Base-by-base conservation (phyloP, 768 basidiomycete genomes). In the Russula virescens region DNA sequence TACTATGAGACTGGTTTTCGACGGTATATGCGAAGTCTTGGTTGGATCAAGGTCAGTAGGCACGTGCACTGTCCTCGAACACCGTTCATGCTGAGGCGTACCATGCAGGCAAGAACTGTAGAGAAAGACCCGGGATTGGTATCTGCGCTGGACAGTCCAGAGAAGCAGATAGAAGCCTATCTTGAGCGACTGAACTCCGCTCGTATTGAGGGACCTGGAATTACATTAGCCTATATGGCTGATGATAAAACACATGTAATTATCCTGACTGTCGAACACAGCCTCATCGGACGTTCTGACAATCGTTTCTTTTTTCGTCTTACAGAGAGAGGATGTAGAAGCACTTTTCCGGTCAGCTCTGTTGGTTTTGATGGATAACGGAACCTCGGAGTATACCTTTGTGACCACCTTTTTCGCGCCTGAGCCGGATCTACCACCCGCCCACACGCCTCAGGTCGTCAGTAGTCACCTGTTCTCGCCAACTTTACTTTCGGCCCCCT, bases 1-100 rank as follows among this genome's bases (percentile, higher is more conserved):
- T 99, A 97, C 72, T 98, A 94, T 63, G 97, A 99, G 75, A 98
- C 97, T 23, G 92, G 89, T 0, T 95, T 98, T 72, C 79, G 97
- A 64, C 78, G 97, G 47, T 99, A 98, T 72, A 81, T 86, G 25
- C 80, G 97, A 49, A 88, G 87, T 70, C 77, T 99, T 51, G 83
- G 85, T 40, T 84, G 80, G 74, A 80, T 98, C 55, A 91, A 89
- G 80, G 89, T 89, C 48, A 53, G 76, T 47, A 19, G 26, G 45
- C 28, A 48, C n/a, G 18, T 28, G 28, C 58, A 2, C 47, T 23
- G 6, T 23, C 5, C 5, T 7, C 34, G 34, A 25, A 52, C 45
- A 21, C 38, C 38, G 19, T 48, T 28, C 19, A 46, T 35, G 18
- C 19, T 42, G 25, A 62, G 34, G 38, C 55, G 58, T 42, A 31